A percentile compares a stretch with the other conserved stretches of the same genome.
Conservation (phyloP, 2,329 filamentous ascomycete species). For the Trichoderma brevicompactum region DNA sequence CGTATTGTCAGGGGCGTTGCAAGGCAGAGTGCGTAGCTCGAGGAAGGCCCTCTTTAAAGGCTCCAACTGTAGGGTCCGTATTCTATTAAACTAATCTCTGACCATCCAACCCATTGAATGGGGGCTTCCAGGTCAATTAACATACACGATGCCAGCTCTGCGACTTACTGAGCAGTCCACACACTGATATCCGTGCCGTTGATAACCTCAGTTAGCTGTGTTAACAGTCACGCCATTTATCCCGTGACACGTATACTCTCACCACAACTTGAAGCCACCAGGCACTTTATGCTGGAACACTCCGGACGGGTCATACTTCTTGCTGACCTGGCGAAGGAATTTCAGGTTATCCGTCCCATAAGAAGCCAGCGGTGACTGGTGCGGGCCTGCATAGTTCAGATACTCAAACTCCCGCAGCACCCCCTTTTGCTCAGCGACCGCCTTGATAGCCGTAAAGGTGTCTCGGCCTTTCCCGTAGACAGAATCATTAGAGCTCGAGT, state of each 20-base stretch:
- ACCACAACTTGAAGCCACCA: conserved; percentile 44
- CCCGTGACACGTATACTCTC: not conserved
- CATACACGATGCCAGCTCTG: no score
- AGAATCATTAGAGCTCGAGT: conserved; percentile 11
- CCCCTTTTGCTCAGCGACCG: conserved; percentile 2
- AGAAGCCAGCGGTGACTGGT: conserved; percentile 3
- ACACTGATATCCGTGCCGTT: no score
- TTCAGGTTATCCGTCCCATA: conserved; percentile 3
- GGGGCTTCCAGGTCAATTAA: no score
- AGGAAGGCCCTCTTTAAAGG: no score
- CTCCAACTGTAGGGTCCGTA: no score
- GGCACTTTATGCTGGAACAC: conserved; percentile 40
- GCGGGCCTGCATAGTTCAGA: conserved; percentile 11
- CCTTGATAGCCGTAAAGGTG: not conserved
- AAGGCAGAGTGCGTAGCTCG: no score
- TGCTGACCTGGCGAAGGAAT: conserved; percentile 31
- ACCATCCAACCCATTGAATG: no score
- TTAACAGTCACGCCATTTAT: not conserved
- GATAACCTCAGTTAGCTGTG: not conserved
- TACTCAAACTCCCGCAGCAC: conserved; percentile 16
- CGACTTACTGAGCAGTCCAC: no score
- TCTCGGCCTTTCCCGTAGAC: conserved; percentile 11
- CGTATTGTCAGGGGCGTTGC: no score
- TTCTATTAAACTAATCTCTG: no score
- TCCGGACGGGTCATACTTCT: conserved; percentile 41